Conservation (phyloP, 768 basidiomycete species). For the Cubamyces lactineus region DNA sequence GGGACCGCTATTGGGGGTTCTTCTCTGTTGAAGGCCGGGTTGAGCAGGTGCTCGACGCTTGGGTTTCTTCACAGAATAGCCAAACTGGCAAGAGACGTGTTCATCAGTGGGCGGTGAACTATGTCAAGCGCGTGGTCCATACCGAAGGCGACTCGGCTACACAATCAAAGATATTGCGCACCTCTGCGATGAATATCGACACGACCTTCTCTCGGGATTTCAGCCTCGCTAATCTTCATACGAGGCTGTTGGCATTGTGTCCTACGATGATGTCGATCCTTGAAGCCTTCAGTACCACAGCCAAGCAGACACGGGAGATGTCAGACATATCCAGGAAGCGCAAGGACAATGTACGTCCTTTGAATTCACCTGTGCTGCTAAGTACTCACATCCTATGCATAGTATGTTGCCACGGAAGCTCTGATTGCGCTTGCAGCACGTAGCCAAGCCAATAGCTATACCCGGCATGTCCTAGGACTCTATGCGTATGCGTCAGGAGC, state of each 20-base stretch:
- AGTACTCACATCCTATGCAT: not conserved
- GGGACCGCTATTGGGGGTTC: too few relatives aligned
- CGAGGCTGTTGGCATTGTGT: conserved; percentile 1
- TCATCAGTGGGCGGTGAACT: conserved; percentile 31
- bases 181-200: not conserved
- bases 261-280: conserved; percentile 14
- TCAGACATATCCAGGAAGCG: not conserved
- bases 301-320: not conserved
- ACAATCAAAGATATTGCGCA: conserved; percentile 9
- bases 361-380: not conserved
- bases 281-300: conserved; percentile 1
- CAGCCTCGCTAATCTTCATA: not conserved
- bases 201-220: conserved; percentile 9
- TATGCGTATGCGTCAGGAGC: conserved; percentile 40
- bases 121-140: conserved; percentile 21
- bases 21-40: too few relatives aligned
- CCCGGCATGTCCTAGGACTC: conserved; percentile 32
- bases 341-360: not conserved
- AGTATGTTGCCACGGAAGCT: not conserved
- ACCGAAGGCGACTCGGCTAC: conserved; percentile 18
- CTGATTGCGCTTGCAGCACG: conserved; percentile 34
- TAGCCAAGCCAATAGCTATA: conserved; percentile 39
- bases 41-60: conserved; percentile 33
- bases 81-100: conserved; percentile 22
- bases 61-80: conserved; percentile 29